phyloP scores from a whole-genome alignment of 164 flowering plant species.

The Litsea cubeba region DNA sequence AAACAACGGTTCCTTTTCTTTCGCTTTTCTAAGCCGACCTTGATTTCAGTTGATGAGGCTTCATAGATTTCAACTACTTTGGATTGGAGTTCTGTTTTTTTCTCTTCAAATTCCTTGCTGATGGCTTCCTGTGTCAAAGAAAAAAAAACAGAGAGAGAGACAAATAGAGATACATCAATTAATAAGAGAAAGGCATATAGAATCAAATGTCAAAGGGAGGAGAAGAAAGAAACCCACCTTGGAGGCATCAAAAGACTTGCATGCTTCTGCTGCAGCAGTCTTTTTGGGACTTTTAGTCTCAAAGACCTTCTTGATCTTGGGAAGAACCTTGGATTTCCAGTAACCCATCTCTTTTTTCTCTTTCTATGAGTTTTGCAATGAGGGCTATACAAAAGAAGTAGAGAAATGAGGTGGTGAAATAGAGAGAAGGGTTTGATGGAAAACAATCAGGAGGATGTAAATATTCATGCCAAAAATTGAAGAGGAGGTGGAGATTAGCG shows the following conservation, averaged over 20 bases:
- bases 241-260: conserved; percentile 67
- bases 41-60: conserved; percentile 58
- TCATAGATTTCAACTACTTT: conserved; percentile 72
- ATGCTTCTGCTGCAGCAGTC: conserved; percentile 71
- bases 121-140: conserved; percentile 43
- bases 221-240: conserved; percentile 39
- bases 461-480: not conserved
- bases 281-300: conserved; percentile 54
- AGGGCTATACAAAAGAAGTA: not conserved
- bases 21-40: conserved; percentile 31
- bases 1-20: not conserved
- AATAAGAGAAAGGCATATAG: not conserved
- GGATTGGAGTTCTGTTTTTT: conserved; percentile 62
- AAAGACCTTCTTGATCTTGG: conserved; percentile 76
- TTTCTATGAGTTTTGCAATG: too few species aligned
- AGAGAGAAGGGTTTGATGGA: not conserved
- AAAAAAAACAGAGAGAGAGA: not conserved
- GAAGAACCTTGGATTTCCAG: conserved; percentile 83
- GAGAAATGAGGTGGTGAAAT: not conserved
- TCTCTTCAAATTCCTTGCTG: conserved; percentile 75
- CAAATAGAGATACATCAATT: not conserved
- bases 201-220: not conserved
- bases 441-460: not conserved
- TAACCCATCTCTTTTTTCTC: conserved; percentile 45
- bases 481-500: not conserved